These are phyloP conservation scores for Taxillus chinensis DNA, from an alignment of 164 flowering plant genomes.

Conservation along the genomic window DNA sequence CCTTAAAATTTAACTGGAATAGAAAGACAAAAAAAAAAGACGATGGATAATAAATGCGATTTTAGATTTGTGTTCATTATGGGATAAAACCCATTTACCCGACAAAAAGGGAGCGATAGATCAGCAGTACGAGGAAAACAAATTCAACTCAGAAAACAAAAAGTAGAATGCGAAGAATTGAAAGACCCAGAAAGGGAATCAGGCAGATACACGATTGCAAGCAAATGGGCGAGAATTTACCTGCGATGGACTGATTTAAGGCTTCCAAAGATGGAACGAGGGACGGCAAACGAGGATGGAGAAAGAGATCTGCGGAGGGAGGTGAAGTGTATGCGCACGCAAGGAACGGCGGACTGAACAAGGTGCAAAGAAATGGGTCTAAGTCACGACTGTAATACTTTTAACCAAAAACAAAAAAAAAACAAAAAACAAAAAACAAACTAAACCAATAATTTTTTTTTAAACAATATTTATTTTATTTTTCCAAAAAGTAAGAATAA, in stretches of 20 bases:
- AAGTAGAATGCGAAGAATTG: not conserved
- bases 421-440: no score
- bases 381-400: no score
- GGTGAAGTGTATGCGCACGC: not conserved
- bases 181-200: not conserved
- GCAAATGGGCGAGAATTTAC: slow-evolving; percentile 5
- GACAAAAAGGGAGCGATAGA: not conserved
- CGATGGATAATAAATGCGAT: no score
- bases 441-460: no score
- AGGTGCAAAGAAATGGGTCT: no score
- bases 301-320: not conserved
- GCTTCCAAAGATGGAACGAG: not conserved
- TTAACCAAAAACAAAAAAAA: no score
- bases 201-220: not conserved
- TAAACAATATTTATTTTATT: no score
- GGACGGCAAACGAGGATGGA: not conserved
- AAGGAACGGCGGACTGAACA: not conserved
- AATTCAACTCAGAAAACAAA: not conserved
- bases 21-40: no score
- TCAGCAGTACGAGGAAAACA: not conserved
- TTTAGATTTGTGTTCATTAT: no score
- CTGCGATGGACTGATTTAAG: slow-evolving; percentile 4
- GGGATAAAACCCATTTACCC: no score
- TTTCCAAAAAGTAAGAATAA: no score
- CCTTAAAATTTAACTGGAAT: no score